Evolutionary conservation across 306 rosid species (phyloP).

Genomic region (Castanospermum australe): DNA sequence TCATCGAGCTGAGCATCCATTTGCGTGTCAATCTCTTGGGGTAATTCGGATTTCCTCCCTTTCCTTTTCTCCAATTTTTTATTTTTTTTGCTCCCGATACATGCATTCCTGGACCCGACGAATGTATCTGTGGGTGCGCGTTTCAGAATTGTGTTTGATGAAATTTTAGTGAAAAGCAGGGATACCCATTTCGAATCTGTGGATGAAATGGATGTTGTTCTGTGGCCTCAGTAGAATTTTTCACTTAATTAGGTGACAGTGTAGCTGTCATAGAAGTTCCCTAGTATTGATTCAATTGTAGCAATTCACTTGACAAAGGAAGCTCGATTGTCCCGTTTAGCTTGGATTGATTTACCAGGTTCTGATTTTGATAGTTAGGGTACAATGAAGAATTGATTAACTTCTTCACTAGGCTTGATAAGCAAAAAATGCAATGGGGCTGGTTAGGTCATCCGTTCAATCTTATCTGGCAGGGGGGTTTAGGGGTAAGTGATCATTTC

Average conservation of each 20-base stretch:
- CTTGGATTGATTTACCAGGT: neutral
- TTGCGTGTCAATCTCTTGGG: slow-evolving; percentile 74
- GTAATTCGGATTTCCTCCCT: slow-evolving; percentile 31
- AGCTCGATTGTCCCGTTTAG: neutral
- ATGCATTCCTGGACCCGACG: neutral
- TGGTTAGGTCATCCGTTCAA: neutral
- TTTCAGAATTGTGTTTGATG: neutral
- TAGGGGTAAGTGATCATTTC: neutral
- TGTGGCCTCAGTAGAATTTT: neutral
- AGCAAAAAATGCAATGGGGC: neutral
- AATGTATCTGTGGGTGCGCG: neutral
- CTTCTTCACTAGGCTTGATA: neutral
- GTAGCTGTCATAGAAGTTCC: neutral
- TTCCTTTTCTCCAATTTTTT: neutral
- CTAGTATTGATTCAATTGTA: neutral
- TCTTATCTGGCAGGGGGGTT: neutral
- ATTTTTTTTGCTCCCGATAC: neutral
- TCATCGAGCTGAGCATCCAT: slow-evolving; percentile 58
- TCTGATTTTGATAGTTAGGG: slow-evolving; percentile 15
- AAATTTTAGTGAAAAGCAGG: neutral
- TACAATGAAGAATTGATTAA: neutral
- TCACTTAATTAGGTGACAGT: neutral
- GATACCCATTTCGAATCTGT: neutral
- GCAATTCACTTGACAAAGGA: neutral
- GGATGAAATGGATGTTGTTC: neutral